Conservation (phyloP, 2,329 filamentous ascomycete species). For the Phialophora macrospora region DNA sequence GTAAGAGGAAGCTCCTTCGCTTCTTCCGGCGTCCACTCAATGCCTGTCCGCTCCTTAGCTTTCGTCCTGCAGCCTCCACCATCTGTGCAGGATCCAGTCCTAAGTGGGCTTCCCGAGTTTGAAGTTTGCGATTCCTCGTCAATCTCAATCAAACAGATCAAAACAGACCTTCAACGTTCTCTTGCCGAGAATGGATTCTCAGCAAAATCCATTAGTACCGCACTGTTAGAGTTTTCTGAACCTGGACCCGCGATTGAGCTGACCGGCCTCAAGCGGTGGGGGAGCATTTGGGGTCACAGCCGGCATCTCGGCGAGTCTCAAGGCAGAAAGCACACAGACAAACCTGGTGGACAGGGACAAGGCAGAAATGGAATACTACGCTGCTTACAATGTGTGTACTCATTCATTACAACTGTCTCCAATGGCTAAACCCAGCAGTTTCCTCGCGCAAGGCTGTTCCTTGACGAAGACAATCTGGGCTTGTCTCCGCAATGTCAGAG, state of each 20-base stretch:
- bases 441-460: background rate
- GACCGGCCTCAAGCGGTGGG: background rate
- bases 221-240: background rate
- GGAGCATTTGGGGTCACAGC: background rate
- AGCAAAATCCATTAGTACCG: background rate
- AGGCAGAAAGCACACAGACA: background rate
- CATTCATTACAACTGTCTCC: background rate
- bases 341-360: background rate
- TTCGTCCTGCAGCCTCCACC: background rate
- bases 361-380: conserved; percentile 3
- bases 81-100: background rate
- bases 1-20: background rate
- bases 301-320: background rate
- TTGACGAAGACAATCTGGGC: background rate
- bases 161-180: background rate
- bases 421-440: background rate
- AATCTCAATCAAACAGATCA: conserved; percentile 8
- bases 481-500: background rate
- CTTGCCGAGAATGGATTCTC: conserved; percentile 5
- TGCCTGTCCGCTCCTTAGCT: background rate
- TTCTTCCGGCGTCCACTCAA: background rate
- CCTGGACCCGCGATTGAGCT: background rate
- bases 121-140: conserved; percentile 1
- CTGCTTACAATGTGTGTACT: background rate
- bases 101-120: background rate